Percentiles rank a stretch among this genome's conserved stretches.
phyloP scores from a whole-genome alignment of 306 rosid species.

The Amphicarpaea edgeworthii region DNA sequence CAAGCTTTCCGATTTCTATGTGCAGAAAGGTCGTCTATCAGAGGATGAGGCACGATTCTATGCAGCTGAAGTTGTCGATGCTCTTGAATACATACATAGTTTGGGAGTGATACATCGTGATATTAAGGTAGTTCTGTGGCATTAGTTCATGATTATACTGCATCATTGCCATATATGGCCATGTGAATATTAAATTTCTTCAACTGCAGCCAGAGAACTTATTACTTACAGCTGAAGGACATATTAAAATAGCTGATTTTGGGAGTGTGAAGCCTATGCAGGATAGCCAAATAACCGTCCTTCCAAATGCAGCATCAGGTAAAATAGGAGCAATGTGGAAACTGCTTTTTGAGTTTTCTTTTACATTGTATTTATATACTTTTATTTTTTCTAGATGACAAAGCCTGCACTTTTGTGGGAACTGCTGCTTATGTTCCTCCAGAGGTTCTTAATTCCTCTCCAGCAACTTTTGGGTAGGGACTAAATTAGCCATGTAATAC shows the following conservation, averaged over 20 bases:
- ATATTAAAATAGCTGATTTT: conserved; percentile 96
- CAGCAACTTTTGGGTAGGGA: conserved; percentile 95
- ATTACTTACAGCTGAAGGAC: conserved; percentile 89
- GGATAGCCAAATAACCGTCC: conserved; percentile 91
- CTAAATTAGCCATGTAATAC: conserved; percentile 11
- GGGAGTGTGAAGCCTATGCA: conserved; percentile 99
- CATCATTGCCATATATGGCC: conserved; percentile 44
- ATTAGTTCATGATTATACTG: conserved; percentile 42
- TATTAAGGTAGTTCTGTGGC: conserved; percentile 77
- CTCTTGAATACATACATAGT: conserved; percentile 93
- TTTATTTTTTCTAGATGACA: conserved; percentile 66
- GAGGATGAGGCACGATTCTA: conserved; percentile 93
- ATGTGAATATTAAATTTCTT: conserved; percentile 44
- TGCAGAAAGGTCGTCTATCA: conserved; percentile 88
- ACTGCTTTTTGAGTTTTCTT: conserved; percentile 24
- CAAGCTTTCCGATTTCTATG: conserved; percentile 45
- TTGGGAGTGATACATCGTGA: conserved; percentile 98
- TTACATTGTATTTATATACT: conserved; percentile 35
- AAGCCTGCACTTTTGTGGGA: conserved; percentile 99
- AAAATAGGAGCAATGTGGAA: conserved; percentile 36
- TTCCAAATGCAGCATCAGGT: conserved; percentile 99
- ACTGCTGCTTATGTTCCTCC: conserved; percentile 99
- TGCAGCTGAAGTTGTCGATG: conserved; percentile 98
- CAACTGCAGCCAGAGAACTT: conserved; percentile 95
- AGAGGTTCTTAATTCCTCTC: conserved; percentile 98